phyloP scores from a whole-genome alignment of 2,329 filamentous ascomycete species.

The Venturia asperata region DNA sequence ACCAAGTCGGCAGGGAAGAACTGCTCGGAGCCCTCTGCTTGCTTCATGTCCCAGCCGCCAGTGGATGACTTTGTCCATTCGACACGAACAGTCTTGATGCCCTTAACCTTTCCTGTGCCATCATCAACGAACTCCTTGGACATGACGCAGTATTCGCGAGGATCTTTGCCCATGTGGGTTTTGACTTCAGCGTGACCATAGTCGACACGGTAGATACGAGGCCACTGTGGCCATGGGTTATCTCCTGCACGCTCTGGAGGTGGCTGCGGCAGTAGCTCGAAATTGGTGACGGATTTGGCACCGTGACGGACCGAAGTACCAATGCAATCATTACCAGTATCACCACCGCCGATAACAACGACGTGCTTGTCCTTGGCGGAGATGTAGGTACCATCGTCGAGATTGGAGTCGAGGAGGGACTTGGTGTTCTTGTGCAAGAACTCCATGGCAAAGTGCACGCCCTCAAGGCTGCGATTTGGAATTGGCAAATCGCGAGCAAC shows the following conservation, averaged over 20 bases:
- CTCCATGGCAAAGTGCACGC: conserved; percentile 95
- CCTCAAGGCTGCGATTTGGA: conserved; percentile 77
- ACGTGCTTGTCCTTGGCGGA: conserved; percentile 94
- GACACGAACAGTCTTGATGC: conserved; percentile 91
- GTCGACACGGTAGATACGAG: conserved; percentile 95
- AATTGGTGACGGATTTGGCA: conserved; percentile 93
- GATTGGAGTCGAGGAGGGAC: conserved; percentile 85
- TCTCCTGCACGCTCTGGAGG: conserved; percentile 82
- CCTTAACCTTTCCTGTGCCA: conserved; percentile 79
- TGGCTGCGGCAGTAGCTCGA: conserved; percentile 89
- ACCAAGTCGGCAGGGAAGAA: conserved; percentile 96
- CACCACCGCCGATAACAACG: conserved; percentile 93
- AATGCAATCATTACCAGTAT: conserved; percentile 97
- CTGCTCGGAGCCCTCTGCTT: conserved; percentile 83
- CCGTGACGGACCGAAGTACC: conserved; percentile 93
- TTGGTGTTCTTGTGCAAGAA: conserved; percentile 98
- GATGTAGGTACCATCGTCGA: conserved; percentile 78
- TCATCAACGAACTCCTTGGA: conserved; percentile 94
- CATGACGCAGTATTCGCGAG: conserved; percentile 97
- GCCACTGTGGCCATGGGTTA: conserved; percentile 99
- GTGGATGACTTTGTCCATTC: conserved; percentile 89
- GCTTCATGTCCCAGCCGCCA: conserved; percentile 98
- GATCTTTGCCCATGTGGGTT: conserved; percentile 92
- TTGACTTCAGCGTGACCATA: conserved; percentile 95
- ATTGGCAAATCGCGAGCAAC: conserved; percentile 90